A percentile compares a stretch with the other conserved stretches of the same genome.
Evolutionary conservation across 768 basidiomycete genomes (phyloP).

Genomic region (Agaricus subrufescens): DNA sequence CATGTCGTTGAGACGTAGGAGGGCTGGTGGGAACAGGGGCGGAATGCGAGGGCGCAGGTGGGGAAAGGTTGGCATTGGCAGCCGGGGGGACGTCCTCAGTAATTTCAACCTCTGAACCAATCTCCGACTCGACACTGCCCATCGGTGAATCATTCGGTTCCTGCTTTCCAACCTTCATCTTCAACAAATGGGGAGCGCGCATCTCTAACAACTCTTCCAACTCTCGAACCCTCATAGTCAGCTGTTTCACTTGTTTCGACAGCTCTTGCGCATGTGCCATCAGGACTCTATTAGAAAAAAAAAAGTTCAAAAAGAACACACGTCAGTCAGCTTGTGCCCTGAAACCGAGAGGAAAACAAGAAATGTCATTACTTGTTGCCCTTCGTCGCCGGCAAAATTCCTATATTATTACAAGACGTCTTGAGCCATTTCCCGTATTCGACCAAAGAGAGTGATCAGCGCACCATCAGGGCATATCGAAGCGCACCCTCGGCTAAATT

Average conservation of each 20-base stretch:
- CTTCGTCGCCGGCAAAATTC: constrained; percentile 48
- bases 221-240: constrained; percentile 38
- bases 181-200: constrained; percentile 5
- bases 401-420: constrained; percentile 15
- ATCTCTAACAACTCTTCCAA: constrained; percentile 37
- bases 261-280: constrained; percentile 46
- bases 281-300: constrained; percentile 32
- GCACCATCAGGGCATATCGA: constrained; percentile 48
- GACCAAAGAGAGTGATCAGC: neutral
- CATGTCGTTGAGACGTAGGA: neutral
- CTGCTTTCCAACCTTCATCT: constrained; percentile 5
- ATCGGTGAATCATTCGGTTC: neutral
- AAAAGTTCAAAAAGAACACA: neutral
- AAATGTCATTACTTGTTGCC: constrained; percentile 42
- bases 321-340: neutral
- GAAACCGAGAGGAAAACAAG: neutral
- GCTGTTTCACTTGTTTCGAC: constrained; percentile 39
- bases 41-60: too few species aligned
- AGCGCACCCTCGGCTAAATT: constrained; percentile 42
- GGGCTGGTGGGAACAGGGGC: too few species aligned
- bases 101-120: neutral
- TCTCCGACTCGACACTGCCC: neutral
- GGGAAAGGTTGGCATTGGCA: too few species aligned
- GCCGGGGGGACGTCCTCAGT: neutral
- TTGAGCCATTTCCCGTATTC: neutral